Base-by-base conservation (phyloP, 2,329 filamentous ascomycete genomes). In the Claviceps sp. region DNA sequence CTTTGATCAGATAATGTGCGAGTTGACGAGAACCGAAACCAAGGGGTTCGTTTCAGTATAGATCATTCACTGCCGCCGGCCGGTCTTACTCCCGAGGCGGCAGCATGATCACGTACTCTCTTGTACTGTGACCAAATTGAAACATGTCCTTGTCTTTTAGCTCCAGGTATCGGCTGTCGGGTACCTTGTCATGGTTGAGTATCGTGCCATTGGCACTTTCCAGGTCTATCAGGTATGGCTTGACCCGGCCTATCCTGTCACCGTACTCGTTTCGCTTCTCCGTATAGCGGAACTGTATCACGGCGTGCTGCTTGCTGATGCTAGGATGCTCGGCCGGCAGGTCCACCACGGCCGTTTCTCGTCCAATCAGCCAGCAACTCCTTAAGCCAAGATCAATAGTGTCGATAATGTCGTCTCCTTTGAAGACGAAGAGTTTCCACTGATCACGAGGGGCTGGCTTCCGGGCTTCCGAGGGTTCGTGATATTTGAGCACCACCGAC, bases 51-150 rank as follows among this genome's bases (percentile, higher is more conserved):
- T 45, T 34, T 46, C 26, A 36, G 7, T n/a, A 14, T 16, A 5
- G 13, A 8, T 16, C 17, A 37, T 23, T 29, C 8, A n/a, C 4
- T 16, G 8, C 7, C 9, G 9, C 7, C 16, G 5, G n/a, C 17
- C 40, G 23, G 17, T 20, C 40, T 60, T 57, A 77, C 45, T 70
- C 66, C 48, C 68, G 68, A 3, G 76, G 75, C 38, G 78, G 76
- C 53, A 96, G 76, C 87, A 97, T 93, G 54, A 97, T 67, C n/a
- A 98, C 88, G 66, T 97, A 98, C 68, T 98, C 93, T 60, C 89
- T 80, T 53, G 86, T 85, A 64, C 88, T 95, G 54, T 86, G 77
- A 9, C 90, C 93, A 69, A 98, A 94, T 62, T 81, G 81, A 53
- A 98, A 66, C 64, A 98, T 81, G 66, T 98, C 93, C 69, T 89